Evolutionary conservation across 768 basidiomycete genomes (phyloP).

Genomic region (Cubamyces sp.): DNA sequence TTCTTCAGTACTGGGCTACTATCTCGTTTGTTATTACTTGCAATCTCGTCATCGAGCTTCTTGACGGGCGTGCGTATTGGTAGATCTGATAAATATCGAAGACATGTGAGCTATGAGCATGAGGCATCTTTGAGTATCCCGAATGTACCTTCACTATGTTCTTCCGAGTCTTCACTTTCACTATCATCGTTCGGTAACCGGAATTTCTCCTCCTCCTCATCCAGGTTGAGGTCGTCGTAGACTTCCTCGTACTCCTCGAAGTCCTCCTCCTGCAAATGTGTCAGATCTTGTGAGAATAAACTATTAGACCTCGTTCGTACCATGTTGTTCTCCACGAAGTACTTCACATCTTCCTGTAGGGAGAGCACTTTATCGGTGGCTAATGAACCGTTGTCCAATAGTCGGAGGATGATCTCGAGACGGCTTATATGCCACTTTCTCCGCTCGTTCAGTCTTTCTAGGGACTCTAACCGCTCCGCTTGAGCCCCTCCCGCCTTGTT

Average conservation of each 20-base stretch:
- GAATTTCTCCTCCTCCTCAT: slow-evolving; percentile 96
- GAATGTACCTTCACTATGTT: slow-evolving; percentile 69
- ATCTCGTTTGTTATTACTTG: slow-evolving; percentile 77
- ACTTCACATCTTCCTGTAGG: slow-evolving; percentile 92
- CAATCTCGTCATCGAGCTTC: slow-evolving; percentile 80
- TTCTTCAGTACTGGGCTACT: slow-evolving; percentile 85
- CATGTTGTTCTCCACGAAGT: slow-evolving; percentile 95
- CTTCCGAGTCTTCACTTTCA: slow-evolving; percentile 78
- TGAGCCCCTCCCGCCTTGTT: slow-evolving; percentile 68
- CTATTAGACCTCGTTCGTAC: slow-evolving; percentile 52
- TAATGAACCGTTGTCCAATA: slow-evolving; percentile 93
- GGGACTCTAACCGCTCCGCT: slow-evolving; percentile 75
- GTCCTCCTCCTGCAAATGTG: slow-evolving; percentile 76
- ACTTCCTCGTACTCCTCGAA: slow-evolving; percentile 98
- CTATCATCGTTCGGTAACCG: slow-evolving; percentile 73
- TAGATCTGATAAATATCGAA: slow-evolving; percentile 45
- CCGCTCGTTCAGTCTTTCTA: slow-evolving; percentile 90
- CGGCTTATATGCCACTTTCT: slow-evolving; percentile 94
- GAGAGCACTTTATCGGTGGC: slow-evolving; percentile 76
- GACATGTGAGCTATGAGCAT: background rate
- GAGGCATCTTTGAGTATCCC: background rate
- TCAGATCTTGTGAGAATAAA: background rate
- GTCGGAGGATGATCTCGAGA: slow-evolving; percentile 89
- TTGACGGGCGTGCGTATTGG: slow-evolving; percentile 69
- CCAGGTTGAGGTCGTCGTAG: slow-evolving; percentile 96